Base-by-base conservation (phyloP, 306 rosid species). In the Hylodesmum podocarpum region DNA sequence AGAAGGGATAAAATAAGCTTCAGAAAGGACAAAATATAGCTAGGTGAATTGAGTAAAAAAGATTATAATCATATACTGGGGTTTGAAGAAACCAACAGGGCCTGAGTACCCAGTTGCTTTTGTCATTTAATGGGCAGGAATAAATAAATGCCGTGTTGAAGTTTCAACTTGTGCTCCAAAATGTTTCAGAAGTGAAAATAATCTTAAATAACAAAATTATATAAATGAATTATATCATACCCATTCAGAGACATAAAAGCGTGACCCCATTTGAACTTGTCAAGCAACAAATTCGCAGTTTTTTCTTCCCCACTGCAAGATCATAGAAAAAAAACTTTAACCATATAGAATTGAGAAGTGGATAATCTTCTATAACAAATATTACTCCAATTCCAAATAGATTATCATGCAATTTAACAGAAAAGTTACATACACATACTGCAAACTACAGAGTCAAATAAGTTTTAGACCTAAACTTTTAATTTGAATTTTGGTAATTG, bases 181-280 rank as follows among this genome's bases (percentile, higher is more conserved):
- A 28, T 24, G 64, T 49, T 22, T 49, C 39, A 40, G 46, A 50
- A 40, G 67, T 75, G 51, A 78, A 53, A 61, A 59, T 25, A 55
- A 57, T 4, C 22, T 21, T 6, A 70, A 70, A 29, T 72, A 14
- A 36, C 28, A 63, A 59, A 18, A 63, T 34, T 24, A 11, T 15
- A 77, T 1, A 34, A 50, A 66, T 29, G 44, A 75, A 66, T 16
- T 34, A 33, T 27, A 40, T 31, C 80, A 80, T 85, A 92, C 99
- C 93, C 80, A 73, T 95, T 95, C 73, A 95, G 86, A 33, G 98
- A 92, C 75, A 82, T 73, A 84, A 92, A 95, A 58, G 93, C 91
- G 51, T 95, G 98, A 80, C 98, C 98, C 98, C 98, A 95, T 78
- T 95, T 95, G 88, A 95, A 95, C 88, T 95, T 95, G 75, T 85